Percentiles rank a stretch among this genome's conserved stretches.
These are phyloP conservation scores for Saccharomyces hybrid DNA, from an alignment of 1,139 yeast species.

Conservation along the genomic window DNA sequence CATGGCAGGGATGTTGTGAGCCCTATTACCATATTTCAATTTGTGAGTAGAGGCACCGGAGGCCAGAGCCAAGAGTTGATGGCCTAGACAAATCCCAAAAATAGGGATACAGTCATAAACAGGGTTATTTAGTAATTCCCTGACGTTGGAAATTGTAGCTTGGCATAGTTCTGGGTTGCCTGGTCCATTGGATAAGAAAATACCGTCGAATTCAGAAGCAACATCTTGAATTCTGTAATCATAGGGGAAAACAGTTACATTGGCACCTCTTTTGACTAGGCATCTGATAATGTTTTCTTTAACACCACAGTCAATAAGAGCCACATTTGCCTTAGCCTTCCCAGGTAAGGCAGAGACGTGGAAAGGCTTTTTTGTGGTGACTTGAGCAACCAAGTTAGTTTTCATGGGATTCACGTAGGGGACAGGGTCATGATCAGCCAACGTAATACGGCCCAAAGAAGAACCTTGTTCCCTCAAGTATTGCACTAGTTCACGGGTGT, in stretches of 20 bases:
- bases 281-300: conserved; percentile 94
- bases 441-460: conserved; percentile 77
- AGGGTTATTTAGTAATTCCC: conserved; percentile 53
- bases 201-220: conserved; percentile 88
- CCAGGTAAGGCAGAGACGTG: conserved; percentile 50
- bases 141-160: conserved; percentile 67
- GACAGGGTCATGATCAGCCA: conserved; percentile 57
- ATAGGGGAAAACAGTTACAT: conserved; percentile 92
- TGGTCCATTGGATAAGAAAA: conserved; percentile 94
- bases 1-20: conserved; percentile 94
- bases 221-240: conserved; percentile 88
- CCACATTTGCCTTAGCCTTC: conserved; percentile 50
- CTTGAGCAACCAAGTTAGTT: conserved; percentile 84
- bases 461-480: conserved; percentile 94
- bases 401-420: conserved; percentile 80
- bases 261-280: conserved; percentile 88
- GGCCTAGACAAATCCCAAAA: conserved; percentile 95
- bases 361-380: conserved; percentile 91
- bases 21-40: conserved; percentile 96
- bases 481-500: conserved; percentile 88
- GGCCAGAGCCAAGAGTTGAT: conserved; percentile 89
- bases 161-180: conserved; percentile 97
- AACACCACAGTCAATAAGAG: conserved; percentile 95
- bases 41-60: conserved; percentile 89
- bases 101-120: conserved; percentile 64